phyloP scores from a whole-genome alignment of 2,329 filamentous ascomycete genomes.

The Mycosphaerella sp. region DNA sequence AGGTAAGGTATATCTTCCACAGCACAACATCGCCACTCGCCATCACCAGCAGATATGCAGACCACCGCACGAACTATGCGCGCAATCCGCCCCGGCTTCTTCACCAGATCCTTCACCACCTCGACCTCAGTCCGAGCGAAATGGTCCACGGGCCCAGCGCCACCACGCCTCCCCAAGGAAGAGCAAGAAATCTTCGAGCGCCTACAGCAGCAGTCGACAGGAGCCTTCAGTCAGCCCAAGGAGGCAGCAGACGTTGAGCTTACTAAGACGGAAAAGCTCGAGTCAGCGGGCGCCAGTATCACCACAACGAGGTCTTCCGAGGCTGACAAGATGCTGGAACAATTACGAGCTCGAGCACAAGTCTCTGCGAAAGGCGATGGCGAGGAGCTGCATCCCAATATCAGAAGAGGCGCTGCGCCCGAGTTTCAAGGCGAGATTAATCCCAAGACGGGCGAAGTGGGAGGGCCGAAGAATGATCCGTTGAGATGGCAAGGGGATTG shows the following conservation, averaged over 20 bases:
- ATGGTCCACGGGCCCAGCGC: slow-evolving; percentile 54
- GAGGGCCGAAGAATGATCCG: slow-evolving; percentile 96
- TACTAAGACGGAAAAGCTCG: slow-evolving; percentile 1
- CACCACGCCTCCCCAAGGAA: slow-evolving; percentile 78
- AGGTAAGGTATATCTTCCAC: neutral
- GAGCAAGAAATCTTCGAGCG: slow-evolving; percentile 88
- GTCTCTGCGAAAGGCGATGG: slow-evolving; percentile 53
- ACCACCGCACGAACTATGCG: slow-evolving; percentile 17
- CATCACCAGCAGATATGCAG: slow-evolving; percentile 21
- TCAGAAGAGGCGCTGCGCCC: slow-evolving; percentile 70
- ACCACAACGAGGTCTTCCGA: slow-evolving; percentile 16
- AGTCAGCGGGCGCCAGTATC: slow-evolving; percentile 5
- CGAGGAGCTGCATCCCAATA: slow-evolving; percentile 62
- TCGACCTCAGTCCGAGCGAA: slow-evolving; percentile 39
- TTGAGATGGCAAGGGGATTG: slow-evolving; percentile 78
- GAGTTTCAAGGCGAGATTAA: slow-evolving; percentile 92
- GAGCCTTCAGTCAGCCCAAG: slow-evolving; percentile 63
- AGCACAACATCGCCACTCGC: neutral
- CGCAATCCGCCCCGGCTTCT: slow-evolving; percentile 28
- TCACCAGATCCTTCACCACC: slow-evolving; percentile 34
- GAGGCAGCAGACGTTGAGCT: slow-evolving; percentile 13
- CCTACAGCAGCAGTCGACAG: slow-evolving; percentile 71
- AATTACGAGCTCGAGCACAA: slow-evolving; percentile 35
- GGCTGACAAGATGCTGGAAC: slow-evolving; percentile 27
- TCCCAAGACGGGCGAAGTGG: slow-evolving; percentile 89